A percentile compares a stretch with the other conserved stretches of the same genome.
These are phyloP conservation scores for Fusarium sp. DNA, from an alignment of 2,329 filamentous ascomycete species.

Conservation along the genomic window DNA sequence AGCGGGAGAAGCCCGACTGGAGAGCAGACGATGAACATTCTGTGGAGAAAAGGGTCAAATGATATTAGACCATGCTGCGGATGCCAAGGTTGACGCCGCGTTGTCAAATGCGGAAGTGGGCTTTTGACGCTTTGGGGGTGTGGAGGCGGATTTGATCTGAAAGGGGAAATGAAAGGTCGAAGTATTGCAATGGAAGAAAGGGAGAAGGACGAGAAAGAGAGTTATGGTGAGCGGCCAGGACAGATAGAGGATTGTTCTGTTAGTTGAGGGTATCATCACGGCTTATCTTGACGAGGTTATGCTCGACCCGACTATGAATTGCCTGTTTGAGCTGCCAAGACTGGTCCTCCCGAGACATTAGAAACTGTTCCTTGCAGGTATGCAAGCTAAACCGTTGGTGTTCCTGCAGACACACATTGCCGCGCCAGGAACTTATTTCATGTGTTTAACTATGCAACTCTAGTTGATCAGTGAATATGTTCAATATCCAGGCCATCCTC, in stretches of 20 bases:
- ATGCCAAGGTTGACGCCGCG: constrained; percentile 30
- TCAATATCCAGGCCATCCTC: too few relatives aligned
- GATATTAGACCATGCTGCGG: background rate
- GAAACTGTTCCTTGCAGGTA: constrained; percentile 1
- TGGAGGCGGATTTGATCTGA: background rate
- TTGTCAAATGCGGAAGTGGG: constrained; percentile 26
- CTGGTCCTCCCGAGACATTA: background rate
- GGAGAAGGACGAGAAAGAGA: background rate
- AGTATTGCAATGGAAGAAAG: background rate
- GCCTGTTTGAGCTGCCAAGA: background rate
- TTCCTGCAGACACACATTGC: background rate
- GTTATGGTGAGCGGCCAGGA: background rate
- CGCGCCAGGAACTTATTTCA: too few relatives aligned
- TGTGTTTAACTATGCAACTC: too few relatives aligned
- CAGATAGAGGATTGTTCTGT: background rate
- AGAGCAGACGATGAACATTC: background rate
- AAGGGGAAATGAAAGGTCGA: background rate
- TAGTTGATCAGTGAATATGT: too few relatives aligned
- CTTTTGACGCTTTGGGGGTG: background rate
- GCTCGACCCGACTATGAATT: background rate
- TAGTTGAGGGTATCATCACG: background rate
- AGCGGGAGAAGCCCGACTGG: background rate
- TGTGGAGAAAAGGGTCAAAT: background rate
- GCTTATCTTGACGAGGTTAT: background rate
- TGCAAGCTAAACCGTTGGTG: background rate